Conservation (phyloP, 2,329 filamentous ascomycete genomes). For the Aspergillus sp. region DNA sequence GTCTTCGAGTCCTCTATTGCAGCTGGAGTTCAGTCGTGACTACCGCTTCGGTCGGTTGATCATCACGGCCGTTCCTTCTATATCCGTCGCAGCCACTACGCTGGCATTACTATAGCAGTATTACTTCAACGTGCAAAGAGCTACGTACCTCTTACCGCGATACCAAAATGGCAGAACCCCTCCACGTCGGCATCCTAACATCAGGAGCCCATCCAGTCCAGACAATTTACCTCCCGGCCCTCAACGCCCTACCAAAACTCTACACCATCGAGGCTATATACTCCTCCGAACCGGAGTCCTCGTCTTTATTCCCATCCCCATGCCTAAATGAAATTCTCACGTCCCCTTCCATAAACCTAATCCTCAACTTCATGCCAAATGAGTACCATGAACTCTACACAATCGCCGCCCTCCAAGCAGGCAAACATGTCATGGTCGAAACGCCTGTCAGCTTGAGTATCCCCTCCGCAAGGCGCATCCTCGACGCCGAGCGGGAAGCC, state of each 20-base stretch:
- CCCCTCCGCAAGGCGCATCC: slow-evolving; percentile 47
- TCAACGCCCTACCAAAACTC: slow-evolving; percentile 43
- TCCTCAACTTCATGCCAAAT: slow-evolving; percentile 57
- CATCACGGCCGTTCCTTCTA: neutral
- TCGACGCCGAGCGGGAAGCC: slow-evolving; percentile 49
- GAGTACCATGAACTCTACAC: slow-evolving; percentile 56
- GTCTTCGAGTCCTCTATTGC: neutral
- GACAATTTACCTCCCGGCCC: slow-evolving; percentile 54
- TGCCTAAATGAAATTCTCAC: slow-evolving; percentile 43
- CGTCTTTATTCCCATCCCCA: neutral
- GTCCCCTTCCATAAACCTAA: slow-evolving; percentile 37
- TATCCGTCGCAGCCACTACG: neutral
- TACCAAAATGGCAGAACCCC: slow-evolving; percentile 21
- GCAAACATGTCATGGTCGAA: slow-evolving; percentile 61
- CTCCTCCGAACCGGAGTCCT: slow-evolving; percentile 37
- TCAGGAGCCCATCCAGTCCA: slow-evolving; percentile 47
- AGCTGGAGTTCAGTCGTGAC: too few species aligned
- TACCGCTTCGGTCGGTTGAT: too few species aligned
- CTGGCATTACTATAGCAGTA: neutral
- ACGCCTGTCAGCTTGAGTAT: slow-evolving; percentile 57
- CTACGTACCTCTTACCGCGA: neutral
- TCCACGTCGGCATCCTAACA: slow-evolving; percentile 38
- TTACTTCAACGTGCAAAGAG: neutral
- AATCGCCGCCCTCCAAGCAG: slow-evolving; percentile 52
- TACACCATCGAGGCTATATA: slow-evolving; percentile 53